Evolutionary conservation across 345 rosid species (phyloP), one percentile per base, ranked within the genome.

Genomic region (Lepidium africanum): DNA sequence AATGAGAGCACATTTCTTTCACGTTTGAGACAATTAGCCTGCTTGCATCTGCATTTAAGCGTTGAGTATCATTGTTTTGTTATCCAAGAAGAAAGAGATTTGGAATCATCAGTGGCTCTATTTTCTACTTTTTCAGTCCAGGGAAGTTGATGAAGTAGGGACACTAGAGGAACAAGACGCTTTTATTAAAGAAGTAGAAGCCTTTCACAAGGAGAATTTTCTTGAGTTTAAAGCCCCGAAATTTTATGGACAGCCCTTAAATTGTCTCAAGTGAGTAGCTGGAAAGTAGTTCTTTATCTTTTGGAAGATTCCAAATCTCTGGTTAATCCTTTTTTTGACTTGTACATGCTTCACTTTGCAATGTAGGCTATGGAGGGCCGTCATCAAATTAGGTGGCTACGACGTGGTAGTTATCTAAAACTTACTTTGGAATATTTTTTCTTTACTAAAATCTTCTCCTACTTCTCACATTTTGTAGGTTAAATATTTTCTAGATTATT

Each of bases 331-430:
- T 41, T 59, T n/a, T 74, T 59, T 69, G 41, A 64, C 39, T 59
- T 55, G 10, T 66, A 6, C 33, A 15, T 27, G 32, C 48, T 76
- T 75, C 51, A 13, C 58, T 35, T 23, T 70, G 56, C 27, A 54
- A 70, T 63, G 78, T 77, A 91, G 97, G 87, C 79, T 91, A 47
- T 91, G 94, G 94, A 84, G 97, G 73, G 83, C 92, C 70, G 97
- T 91, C 74, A 80, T 89, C 75, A 87, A 69, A 73, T 66, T 91
- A 79, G 97, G 97, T 76, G 97, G 97, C 84, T 91, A 91, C 76
- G 96, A 91, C 30, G 87, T 88, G 89, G 97, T 91, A 86, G 68
- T 77, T 58, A 46, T 69, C 68, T 62, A n/a, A n/a, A n/a, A 40
- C 30, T 56, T 42, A 39, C 23, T 17, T 68, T 10, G 8, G 17